Percentiles rank a stretch among this genome's conserved stretches.
These are phyloP conservation scores for Francoa sonchifolia DNA, from an alignment of 441 rosid species.

Conservation along the genomic window DNA sequence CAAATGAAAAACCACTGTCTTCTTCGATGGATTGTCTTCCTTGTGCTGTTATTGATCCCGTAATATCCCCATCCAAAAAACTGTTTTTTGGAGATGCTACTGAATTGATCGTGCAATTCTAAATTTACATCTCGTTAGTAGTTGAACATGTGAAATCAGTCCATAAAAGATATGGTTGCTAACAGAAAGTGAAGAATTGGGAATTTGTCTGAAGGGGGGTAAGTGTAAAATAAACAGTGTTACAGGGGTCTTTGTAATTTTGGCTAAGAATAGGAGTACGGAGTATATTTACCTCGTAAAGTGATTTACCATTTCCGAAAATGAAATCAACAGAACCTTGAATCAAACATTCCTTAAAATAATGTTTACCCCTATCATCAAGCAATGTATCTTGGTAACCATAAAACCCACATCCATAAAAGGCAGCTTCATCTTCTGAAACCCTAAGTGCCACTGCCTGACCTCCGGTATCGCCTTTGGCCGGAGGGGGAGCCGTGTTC, in stretches of 20 bases:
- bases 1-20: slow-evolving; percentile 64
- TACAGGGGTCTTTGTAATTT: too few species aligned
- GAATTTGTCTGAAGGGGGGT: too few species aligned
- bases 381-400: slow-evolving; percentile 83
- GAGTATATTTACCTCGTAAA: slow-evolving; percentile 41
- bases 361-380: slow-evolving; percentile 67
- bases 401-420: slow-evolving; percentile 67
- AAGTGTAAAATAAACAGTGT: too few species aligned
- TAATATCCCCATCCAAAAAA: slow-evolving; percentile 21
- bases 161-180: too few species aligned
- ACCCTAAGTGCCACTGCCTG: slow-evolving; percentile 72
- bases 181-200: too few species aligned
- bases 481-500: slow-evolving; percentile 61
- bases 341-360: slow-evolving; percentile 53
- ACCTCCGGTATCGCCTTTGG: slow-evolving; percentile 56
- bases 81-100: slow-evolving; percentile 43
- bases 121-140: background rate
- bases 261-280: background rate
- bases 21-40: slow-evolving; percentile 40
- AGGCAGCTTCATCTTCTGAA: slow-evolving; percentile 61
- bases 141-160: background rate
- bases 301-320: slow-evolving; percentile 72
- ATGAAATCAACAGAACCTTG: slow-evolving; percentile 87
- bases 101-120: slow-evolving; percentile 54
- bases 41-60: slow-evolving; percentile 76